A percentile compares a stretch with the other conserved stretches of the same genome.
phyloP scores from a whole-genome alignment of 108 stramenopile species.

The Cyclotella kingstonii region DNA sequence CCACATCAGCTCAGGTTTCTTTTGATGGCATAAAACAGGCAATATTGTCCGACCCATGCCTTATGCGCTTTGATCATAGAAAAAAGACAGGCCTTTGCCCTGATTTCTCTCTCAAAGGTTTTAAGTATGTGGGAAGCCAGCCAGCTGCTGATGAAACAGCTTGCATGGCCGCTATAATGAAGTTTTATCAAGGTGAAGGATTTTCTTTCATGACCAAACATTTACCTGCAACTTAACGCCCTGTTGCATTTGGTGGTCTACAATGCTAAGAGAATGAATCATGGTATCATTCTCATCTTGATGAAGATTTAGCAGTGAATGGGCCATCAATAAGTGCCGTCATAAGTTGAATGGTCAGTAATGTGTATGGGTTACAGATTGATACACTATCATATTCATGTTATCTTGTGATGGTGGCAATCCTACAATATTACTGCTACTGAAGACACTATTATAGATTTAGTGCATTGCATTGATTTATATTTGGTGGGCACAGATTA shows the following conservation, averaged over 20 bases:
- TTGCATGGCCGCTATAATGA: too few relatives aligned
- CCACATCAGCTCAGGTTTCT: neutral
- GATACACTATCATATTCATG: neutral
- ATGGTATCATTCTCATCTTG: neutral
- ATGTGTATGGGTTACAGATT: neutral
- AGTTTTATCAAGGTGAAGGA: too few relatives aligned
- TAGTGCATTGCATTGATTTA: neutral
- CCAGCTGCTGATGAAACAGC: conserved; percentile 1
- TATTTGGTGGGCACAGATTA: too few relatives aligned
- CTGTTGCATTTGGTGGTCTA: neutral
- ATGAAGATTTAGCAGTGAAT: conserved; percentile 4
- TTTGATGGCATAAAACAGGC: conserved; percentile 1
- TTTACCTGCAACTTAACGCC: neutral
- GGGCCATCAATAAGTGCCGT: conserved; percentile 9
- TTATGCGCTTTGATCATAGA: conserved; percentile 1
- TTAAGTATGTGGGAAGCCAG: neutral
- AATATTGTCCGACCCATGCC: conserved; percentile 6
- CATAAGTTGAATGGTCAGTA: neutral
- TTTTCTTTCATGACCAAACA: neutral
- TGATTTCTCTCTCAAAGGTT: conserved; percentile 3
- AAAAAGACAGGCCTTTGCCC: neutral
- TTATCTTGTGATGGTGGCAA: conserved; percentile 7
- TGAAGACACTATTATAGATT: conserved; percentile 9
- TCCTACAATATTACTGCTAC: neutral
- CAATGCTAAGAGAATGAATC: neutral